Evolutionary conservation across 805 yeast genomes (phyloP), one percentile per base, ranked within the genome.

Genomic region (Debaryomyces hansenii): DNA sequence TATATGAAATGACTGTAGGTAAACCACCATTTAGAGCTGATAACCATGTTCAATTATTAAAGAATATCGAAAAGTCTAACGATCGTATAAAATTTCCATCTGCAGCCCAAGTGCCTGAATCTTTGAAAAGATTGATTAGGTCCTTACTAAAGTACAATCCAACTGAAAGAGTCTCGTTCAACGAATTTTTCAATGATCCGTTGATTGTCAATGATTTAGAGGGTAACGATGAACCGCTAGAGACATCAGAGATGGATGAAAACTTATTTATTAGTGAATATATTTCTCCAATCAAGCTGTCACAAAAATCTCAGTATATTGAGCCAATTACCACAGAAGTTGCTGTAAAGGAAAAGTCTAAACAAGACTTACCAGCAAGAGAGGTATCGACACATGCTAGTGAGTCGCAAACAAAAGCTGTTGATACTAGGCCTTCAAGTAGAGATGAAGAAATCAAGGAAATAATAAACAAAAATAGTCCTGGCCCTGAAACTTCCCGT

Each of bases 1-100:
- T 91, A 10, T 94, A 85, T 66, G 99, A 94, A 66, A 91, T 94
- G 97, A 79, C 88, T 10, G 90, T 88, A 27, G 98, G 98, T n/a
- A 86, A 80, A 64, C 97, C 99, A 1, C 99, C 99, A 0, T 94
- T 91, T 64, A 83, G 87, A 53, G 98, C 99, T 3, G 82, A 87
- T 4, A 94, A 94, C 62, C 98, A 92, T 63, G 83, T 94, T 51
- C 97, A 92, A 62, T 76, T 94, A 45, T 78, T 88, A 59, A 84
- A 87, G 64, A 88, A 85, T 59, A 94, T 94, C 55, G 96, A 91
- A 62, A 82, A 80, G 57, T 79, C 89, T 1, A 84, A 86, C 51
- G 96, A 91, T 66, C 74, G 72, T 42, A 90, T 94, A 37, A 70
- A 77, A 24, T 91, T 92, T 62, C 96, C 97, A 3, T 69, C 79